Base-by-base conservation (phyloP, 2,329 filamentous ascomycete species). In the Cercospora sp. region DNA sequence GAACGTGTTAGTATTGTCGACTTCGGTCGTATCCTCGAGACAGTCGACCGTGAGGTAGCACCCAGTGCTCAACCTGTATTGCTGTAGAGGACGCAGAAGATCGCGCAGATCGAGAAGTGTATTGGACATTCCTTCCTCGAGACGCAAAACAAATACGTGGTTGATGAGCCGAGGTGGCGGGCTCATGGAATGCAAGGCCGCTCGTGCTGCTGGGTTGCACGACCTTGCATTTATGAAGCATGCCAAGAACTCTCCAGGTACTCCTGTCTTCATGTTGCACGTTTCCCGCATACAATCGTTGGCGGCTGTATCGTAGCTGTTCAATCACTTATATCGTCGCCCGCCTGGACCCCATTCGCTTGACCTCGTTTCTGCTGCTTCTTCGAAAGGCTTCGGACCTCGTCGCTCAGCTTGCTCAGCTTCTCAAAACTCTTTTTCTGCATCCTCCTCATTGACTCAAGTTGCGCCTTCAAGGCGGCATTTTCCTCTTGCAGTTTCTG, bases 391-490 rank as follows among this genome's bases (percentile, higher is more conserved):
- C 74, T 78, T 49, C 80, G 78, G 40, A 78, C 79, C 71, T 84
- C 81, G 55, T 80, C 77, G 53, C 79, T 79, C 63, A 84, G 60
- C 67, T 80, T 79, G 13, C 80, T 80, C 28, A 85, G 74, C 66
- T 83, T 82, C 24, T 80, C 75, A 63, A 84, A 81, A 5, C 80
- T 82, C 37, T 80, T 80, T 66, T 78, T 81, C 71, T 84, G 82
- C 32, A 84, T 77, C 49, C 81, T 77, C 69, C 82, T 79, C 32
- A 84, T 73, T 5, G 80, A 80, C 21, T 80, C 81, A 16, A 84
- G 64, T 66, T 84, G 70, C 66, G 80, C 77, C 13, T 77, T 77
- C 16, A 79, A 68, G 9, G 68, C 70, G 10, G 71, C 69, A 55
- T 79, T 78, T 63, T 77, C 73, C 32, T 76, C 71, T 63, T 74